Percentiles rank a stretch among this genome's conserved stretches.
These are phyloP conservation scores for Kwoniella europaea DNA, from an alignment of 768 basidiomycete species.

Conservation along the genomic window DNA sequence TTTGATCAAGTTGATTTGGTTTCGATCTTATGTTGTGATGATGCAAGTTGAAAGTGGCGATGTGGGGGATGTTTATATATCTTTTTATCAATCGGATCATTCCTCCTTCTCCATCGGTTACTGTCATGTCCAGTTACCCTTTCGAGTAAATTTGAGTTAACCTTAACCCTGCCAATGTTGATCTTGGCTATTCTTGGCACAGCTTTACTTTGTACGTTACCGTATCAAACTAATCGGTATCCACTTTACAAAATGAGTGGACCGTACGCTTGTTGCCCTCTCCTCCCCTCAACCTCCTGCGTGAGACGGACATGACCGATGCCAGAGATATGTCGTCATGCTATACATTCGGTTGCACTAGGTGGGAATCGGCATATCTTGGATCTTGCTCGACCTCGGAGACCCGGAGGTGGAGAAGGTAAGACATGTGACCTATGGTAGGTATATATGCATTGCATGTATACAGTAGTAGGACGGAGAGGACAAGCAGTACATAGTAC, in stretches of 20 bases:
- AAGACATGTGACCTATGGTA: too few relatives aligned
- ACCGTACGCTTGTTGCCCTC: too few relatives aligned
- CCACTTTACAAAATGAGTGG: too few relatives aligned
- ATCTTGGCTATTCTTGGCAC: slow-evolving; percentile 20
- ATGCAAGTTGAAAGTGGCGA: slow-evolving; percentile 11
- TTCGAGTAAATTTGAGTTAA: neutral
- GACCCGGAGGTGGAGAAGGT: too few relatives aligned
- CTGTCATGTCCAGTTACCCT: neutral
- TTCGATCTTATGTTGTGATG: slow-evolving; percentile 5
- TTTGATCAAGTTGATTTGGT: too few relatives aligned
- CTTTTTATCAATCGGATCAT: neutral
- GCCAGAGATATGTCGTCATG: slow-evolving; percentile 2
- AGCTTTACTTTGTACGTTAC: slow-evolving; percentile 3
- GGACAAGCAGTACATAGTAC: too few relatives aligned
- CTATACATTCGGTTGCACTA: neutral
- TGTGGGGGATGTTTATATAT: neutral
- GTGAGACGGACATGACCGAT: slow-evolving; percentile 5
- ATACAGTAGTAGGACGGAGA: too few relatives aligned
- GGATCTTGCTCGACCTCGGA: neutral
- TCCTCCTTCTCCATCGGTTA: neutral
- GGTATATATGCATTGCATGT: too few relatives aligned
- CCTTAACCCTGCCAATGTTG: neutral
- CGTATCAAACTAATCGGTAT: neutral
- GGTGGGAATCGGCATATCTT: neutral
- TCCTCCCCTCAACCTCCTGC: neutral